Evolutionary conservation across 352 stramenopile genomes (phyloP), one percentile per base, ranked within the genome.

Genomic region (Phytopythium chamaehyphon): DNA sequence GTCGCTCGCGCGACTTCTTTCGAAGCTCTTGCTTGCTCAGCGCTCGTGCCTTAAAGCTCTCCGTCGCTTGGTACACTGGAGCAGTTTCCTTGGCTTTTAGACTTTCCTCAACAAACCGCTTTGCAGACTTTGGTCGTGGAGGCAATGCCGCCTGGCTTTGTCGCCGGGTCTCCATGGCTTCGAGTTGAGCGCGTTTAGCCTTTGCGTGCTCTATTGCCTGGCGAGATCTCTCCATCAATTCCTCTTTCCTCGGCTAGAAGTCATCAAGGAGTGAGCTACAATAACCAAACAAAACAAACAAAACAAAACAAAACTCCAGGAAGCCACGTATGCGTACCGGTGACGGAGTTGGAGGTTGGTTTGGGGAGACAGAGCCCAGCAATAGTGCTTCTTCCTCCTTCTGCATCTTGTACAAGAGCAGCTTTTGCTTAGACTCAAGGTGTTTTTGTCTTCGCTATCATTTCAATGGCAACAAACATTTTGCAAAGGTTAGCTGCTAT

Each of bases 381-480:
- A 64, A 38, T n/a, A 51, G 53, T 7, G 62, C 54, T 37, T 88
- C 77, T 67, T 93, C 65, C 23, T 93, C 77, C 54, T 88, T 88
- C n/a, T 80, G 64, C 12, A 90, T 55, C 38, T 85, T 89, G 55
- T 90, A 90, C 19, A 90, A 26, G 28, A 83, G 33, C 16, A 93
- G 39, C 44, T 90, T 82, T 53, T 93, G 79, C 37, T 93, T 93
- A n/a, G 73, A 75, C 37, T 87, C 73, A 6, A 90, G 46, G 21
- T 74, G 64, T 14, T 76, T 68, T 66, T 93, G 76, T 14, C 66
- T 77, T 24, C 64, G 54, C 73, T 83, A 47, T 54, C 10, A 26
- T 23, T 26, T 16, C 38, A 33, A 6, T n/a, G n/a, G n/a, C n/a
- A n/a, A n/a, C n/a, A n/a, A n/a, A n/a, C n/a, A n/a, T n/a, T n/a